phyloP scores from a whole-genome alignment of 371 early-diverging fungal genomes.

The Choanephora cucurbitarum region DNA sequence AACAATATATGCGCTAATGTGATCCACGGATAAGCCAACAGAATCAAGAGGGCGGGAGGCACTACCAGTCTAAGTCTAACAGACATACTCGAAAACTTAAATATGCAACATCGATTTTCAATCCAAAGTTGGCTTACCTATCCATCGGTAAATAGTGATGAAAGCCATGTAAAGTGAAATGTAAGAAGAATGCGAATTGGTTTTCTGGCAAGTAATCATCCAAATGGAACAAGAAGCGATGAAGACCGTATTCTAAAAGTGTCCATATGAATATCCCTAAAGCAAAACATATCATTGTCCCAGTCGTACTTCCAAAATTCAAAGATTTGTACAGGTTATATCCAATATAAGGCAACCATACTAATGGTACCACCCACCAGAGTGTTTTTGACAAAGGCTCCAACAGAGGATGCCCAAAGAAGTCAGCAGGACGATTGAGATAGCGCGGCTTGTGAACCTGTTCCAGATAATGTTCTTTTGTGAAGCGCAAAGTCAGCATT shows the following conservation, averaged over 20 bases:
- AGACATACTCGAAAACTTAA: slow-evolving; percentile 6
- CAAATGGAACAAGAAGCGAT: slow-evolving; percentile 92
- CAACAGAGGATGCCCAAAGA: slow-evolving; percentile 75
- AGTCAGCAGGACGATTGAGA: slow-evolving; percentile 71
- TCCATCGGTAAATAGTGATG: slow-evolving; percentile 98
- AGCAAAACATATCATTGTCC: slow-evolving; percentile 45
- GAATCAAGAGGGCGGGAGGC: slow-evolving; percentile 82
- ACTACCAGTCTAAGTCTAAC: slow-evolving; percentile 83
- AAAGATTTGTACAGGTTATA: slow-evolving; percentile 38
- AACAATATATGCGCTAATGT: slow-evolving; percentile 54
- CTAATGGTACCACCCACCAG: slow-evolving; percentile 89
- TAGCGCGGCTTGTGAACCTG: slow-evolving; percentile 93
- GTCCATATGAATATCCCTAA: slow-evolving; percentile 84
- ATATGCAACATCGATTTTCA: no score
- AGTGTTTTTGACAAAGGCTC: slow-evolving; percentile 87
- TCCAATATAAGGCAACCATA: slow-evolving; percentile 80
- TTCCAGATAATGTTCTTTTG: slow-evolving; percentile 82
- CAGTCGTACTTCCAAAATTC: slow-evolving; percentile 25
- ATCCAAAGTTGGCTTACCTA: slow-evolving; percentile 53
- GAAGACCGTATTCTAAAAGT: slow-evolving; percentile 80
- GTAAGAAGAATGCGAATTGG: slow-evolving; percentile 68
- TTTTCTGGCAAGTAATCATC: slow-evolving; percentile 88
- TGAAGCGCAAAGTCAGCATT: slow-evolving; percentile 69
- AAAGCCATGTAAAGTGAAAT: slow-evolving; percentile 92
- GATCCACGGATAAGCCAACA: slow-evolving; percentile 61